A percentile compares a stretch with the other conserved stretches of the same genome.
Conservation (phyloP, 2,329 filamentous ascomycete species). For the Didymella exigua region DNA sequence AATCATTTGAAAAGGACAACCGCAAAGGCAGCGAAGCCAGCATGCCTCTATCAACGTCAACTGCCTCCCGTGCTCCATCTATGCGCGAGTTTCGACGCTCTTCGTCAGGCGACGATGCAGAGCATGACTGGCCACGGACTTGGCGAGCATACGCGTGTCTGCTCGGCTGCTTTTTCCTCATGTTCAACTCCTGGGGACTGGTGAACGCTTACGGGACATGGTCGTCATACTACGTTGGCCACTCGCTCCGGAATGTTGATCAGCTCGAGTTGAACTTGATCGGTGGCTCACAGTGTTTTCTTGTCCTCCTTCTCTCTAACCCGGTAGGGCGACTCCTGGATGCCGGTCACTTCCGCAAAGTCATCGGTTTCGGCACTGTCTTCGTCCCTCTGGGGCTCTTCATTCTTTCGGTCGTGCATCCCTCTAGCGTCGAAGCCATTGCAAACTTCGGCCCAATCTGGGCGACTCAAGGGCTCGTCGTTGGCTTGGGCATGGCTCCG, state of each 20-base stretch:
- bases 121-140: slow-evolving; percentile 52
- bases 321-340: slow-evolving; percentile 57
- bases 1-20: slow-evolving; percentile 25
- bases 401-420: slow-evolving; percentile 51
- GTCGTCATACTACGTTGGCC: slow-evolving; percentile 56
- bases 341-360: slow-evolving; percentile 50
- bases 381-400: slow-evolving; percentile 54
- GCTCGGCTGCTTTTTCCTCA: slow-evolving; percentile 57
- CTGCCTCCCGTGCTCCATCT: slow-evolving; percentile 28
- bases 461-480: slow-evolving; percentile 55
- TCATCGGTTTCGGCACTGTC: slow-evolving; percentile 51
- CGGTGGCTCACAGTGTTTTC: slow-evolving; percentile 55
- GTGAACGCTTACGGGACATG: slow-evolving; percentile 59
- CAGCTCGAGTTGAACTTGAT: slow-evolving; percentile 55
- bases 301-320: slow-evolving; percentile 54
- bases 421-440: slow-evolving; percentile 40
- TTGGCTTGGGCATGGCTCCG: slow-evolving; percentile 58
- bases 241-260: slow-evolving; percentile 49
- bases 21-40: slow-evolving; percentile 27
- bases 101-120: slow-evolving; percentile 31
- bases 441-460: slow-evolving; percentile 53
- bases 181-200: slow-evolving; percentile 57
- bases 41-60: slow-evolving; percentile 34
- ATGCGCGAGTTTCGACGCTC: slow-evolving; percentile 27
- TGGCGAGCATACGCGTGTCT: slow-evolving; percentile 54